Conservation (phyloP, 441 rosid genomes). For the Metrosideros polymorpha region DNA sequence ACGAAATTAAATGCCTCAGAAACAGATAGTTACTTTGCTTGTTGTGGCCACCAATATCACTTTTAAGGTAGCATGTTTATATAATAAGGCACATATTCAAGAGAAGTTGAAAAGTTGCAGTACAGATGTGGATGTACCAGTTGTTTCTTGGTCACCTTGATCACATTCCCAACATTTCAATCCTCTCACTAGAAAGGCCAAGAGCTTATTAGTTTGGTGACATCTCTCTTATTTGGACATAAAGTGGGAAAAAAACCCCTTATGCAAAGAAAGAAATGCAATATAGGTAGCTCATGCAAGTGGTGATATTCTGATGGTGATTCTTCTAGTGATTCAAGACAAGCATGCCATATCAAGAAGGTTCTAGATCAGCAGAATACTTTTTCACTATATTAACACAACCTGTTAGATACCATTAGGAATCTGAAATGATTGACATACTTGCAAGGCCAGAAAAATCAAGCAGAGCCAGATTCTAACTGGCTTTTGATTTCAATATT, state of each 20-base stretch:
- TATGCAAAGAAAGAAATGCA: neutral
- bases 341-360: neutral
- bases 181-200: neutral
- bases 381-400: neutral
- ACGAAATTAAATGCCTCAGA: neutral
- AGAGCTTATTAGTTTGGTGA: neutral
- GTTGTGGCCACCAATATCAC: neutral
- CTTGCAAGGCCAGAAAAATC: neutral
- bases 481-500: neutral
- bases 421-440: neutral
- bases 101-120: neutral
- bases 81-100: neutral
- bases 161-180: neutral
- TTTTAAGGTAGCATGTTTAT: neutral
- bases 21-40: neutral
- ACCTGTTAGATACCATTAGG: neutral
- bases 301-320: neutral
- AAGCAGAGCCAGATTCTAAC: neutral
- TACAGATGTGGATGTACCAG: neutral
- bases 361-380: neutral
- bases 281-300: neutral
- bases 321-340: neutral
- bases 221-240: neutral
- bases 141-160: neutral
- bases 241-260: neutral